These are phyloP conservation scores for Mycena sp. DNA, from an alignment of 1,284 basidiomycete genomes.

Conservation along the genomic window DNA sequence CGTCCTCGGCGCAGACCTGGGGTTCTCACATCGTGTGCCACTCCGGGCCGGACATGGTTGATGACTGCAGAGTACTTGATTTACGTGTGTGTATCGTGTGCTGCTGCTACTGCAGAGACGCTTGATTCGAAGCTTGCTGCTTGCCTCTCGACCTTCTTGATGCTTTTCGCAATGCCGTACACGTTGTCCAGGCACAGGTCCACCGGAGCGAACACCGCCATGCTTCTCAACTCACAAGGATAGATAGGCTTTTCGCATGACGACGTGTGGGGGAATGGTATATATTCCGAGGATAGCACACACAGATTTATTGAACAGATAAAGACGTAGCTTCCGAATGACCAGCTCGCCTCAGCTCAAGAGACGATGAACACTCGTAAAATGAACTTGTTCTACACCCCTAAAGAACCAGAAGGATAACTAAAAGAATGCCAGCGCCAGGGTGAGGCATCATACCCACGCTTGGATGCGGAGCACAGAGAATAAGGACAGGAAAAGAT, in stretches of 20 bases:
- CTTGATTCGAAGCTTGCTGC: too few relatives aligned
- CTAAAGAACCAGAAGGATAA: slow-evolving; percentile 24
- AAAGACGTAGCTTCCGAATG: slow-evolving; percentile 26
- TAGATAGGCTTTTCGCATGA: too few relatives aligned
- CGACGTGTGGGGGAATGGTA: neutral
- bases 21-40: slow-evolving; percentile 32
- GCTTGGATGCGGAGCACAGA: slow-evolving; percentile 15
- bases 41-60: slow-evolving; percentile 27
- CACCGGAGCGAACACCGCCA: too few relatives aligned
- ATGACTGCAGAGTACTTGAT: neutral
- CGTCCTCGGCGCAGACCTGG: slow-evolving; percentile 5
- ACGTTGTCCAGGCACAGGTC: too few relatives aligned
- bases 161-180: too few relatives aligned
- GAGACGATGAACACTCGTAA: slow-evolving; percentile 30
- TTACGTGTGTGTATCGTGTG: neutral
- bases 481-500: slow-evolving; percentile 29
- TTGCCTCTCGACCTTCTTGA: too few relatives aligned
- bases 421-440: slow-evolving; percentile 28
- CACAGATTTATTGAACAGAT: slow-evolving; percentile 28
- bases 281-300: neutral
- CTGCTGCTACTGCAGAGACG: too few relatives aligned
- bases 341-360: slow-evolving; percentile 31
- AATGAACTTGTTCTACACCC: slow-evolving; percentile 26
- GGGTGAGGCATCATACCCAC: slow-evolving; percentile 26
- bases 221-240: too few relatives aligned